Conservation (phyloP, 1,284 basidiomycete genomes). For the Rhodofomes roseus region DNA sequence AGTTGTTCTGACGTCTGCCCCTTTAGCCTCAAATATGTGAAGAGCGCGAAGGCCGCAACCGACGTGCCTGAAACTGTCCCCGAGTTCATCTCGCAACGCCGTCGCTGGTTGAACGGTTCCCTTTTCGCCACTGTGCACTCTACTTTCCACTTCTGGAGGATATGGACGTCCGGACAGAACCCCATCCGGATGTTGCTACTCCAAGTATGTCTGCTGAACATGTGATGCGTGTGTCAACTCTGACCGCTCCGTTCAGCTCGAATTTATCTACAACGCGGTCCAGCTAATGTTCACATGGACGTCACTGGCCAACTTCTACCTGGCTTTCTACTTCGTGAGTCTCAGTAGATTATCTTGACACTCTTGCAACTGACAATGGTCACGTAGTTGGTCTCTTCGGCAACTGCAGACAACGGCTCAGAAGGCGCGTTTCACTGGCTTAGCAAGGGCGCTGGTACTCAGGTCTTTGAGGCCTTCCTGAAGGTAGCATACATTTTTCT, state of each 20-base stretch:
- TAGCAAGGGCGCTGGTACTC: slow-evolving; percentile 63
- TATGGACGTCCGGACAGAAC: slow-evolving; percentile 89
- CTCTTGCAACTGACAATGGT: neutral
- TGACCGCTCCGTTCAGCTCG: slow-evolving; percentile 39
- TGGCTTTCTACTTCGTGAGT: slow-evolving; percentile 81
- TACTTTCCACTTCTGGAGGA: slow-evolving; percentile 78
- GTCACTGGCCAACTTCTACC: slow-evolving; percentile 77
- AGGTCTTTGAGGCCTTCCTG: slow-evolving; percentile 80
- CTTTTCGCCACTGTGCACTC: slow-evolving; percentile 86
- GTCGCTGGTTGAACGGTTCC: slow-evolving; percentile 89
- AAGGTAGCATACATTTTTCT: slow-evolving; percentile 43
- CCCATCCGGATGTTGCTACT: slow-evolving; percentile 82
- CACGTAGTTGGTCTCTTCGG: slow-evolving; percentile 66
- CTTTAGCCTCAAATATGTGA: slow-evolving; percentile 82
- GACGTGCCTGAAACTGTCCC: slow-evolving; percentile 83
- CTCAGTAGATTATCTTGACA: neutral
- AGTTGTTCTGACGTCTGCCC: neutral
- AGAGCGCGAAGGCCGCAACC: slow-evolving; percentile 86
- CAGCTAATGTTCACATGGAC: slow-evolving; percentile 86
- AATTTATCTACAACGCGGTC: slow-evolving; percentile 81
- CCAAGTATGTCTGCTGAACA: slow-evolving; percentile 38
- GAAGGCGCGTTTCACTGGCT: slow-evolving; percentile 80
- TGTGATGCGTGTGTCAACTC: neutral
- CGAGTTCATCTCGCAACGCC: slow-evolving; percentile 89
- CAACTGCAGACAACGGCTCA: slow-evolving; percentile 47